Evolutionary conservation across 2,329 filamentous ascomycete species (phyloP).

Genomic region (Rhexocercosporidium sp.): DNA sequence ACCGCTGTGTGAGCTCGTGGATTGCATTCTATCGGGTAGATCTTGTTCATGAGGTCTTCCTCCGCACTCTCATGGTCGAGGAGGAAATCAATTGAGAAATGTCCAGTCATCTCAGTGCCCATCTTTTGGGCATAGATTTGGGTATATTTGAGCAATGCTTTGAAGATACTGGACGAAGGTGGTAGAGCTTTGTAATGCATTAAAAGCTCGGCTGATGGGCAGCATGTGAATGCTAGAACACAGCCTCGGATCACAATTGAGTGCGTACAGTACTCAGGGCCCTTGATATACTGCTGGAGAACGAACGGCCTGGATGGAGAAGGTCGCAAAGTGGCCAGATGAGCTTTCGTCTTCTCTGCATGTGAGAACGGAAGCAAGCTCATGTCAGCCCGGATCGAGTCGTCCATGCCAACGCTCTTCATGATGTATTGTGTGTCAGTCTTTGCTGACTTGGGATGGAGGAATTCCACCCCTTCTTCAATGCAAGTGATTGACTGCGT

Average conservation of each 20-base stretch:
- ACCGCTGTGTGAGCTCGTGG: conserved; percentile 72
- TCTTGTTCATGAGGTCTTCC: conserved; percentile 41
- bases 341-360: conserved; percentile 55
- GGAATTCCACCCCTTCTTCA: conserved; percentile 56
- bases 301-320: conserved; percentile 58
- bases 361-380: conserved; percentile 65
- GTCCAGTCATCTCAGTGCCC: conserved; percentile 64
- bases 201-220: conserved; percentile 63
- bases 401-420: conserved; percentile 68
- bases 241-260: conserved; percentile 67
- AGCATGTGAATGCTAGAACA: conserved; percentile 70
- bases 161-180: conserved; percentile 55
- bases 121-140: conserved; percentile 57
- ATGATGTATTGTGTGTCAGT: conserved; percentile 61
- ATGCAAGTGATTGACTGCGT: conserved; percentile 58
- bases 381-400: conserved; percentile 63
- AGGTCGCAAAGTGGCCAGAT: conserved; percentile 55
- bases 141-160: conserved; percentile 70
- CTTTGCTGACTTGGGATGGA: conserved; percentile 45
- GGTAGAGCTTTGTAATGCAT: conserved; percentile 71
- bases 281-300: conserved; percentile 68
- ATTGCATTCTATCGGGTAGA: conserved; percentile 76
- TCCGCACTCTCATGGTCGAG: conserved; percentile 50
- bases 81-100: conserved; percentile 76
- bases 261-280: conserved; percentile 75